These are phyloP conservation scores for Argentina anserina DNA, from an alignment of 306 rosid genomes.

Conservation along the genomic window DNA sequence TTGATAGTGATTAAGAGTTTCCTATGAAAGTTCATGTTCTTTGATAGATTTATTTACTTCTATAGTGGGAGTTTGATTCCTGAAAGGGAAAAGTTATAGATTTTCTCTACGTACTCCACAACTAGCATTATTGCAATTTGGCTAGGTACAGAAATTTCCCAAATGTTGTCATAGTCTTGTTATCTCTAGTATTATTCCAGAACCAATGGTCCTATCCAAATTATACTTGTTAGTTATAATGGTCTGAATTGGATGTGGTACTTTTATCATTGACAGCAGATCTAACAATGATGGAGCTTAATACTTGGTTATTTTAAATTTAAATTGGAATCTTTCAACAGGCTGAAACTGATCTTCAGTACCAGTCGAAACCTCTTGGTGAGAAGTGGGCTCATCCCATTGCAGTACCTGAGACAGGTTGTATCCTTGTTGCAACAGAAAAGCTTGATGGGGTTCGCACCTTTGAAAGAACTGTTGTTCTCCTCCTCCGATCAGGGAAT, in stretches of 20 bases:
- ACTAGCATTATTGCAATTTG: not conserved
- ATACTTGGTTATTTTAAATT: conserved; percentile 10
- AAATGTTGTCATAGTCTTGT: not conserved
- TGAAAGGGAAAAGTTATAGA: not conserved
- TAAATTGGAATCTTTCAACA: conserved; percentile 33
- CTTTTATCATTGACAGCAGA: conserved; percentile 1
- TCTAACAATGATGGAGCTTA: conserved; percentile 2
- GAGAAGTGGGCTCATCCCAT: conserved; percentile 97
- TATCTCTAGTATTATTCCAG: not conserved
- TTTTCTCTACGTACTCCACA: not conserved
- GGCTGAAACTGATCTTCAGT: conserved; percentile 57
- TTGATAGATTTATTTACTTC: not conserved
- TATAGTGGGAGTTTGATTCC: not conserved
- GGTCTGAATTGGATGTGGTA: conserved; percentile 1
- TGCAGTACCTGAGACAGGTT: conserved; percentile 88
- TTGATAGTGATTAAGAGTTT: not conserved
- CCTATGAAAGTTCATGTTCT: not conserved
- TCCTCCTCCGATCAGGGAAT: conserved; percentile 89
- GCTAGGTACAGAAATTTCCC: not conserved
- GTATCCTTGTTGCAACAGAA: conserved; percentile 93
- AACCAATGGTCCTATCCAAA: not conserved
- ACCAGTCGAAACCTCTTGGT: conserved; percentile 50
- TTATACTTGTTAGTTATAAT: not conserved
- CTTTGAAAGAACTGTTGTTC: conserved; percentile 87
- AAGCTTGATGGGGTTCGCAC: conserved; percentile 89